Evolutionary conservation across 129 eudicot species (phyloP).

Genomic region (Helichrysum umbraculigerum): DNA sequence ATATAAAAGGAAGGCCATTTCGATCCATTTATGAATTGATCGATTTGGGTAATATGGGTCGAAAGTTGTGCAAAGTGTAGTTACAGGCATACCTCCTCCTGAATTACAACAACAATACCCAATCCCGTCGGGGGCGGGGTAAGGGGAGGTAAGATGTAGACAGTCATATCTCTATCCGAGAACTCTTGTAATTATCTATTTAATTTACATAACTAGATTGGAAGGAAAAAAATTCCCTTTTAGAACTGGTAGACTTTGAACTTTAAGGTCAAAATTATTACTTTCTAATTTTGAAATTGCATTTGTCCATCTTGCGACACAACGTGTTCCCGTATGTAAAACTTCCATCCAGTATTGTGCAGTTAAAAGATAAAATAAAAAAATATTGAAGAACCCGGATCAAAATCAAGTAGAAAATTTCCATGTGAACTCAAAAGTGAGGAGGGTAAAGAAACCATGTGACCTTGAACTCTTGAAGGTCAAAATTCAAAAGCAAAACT

Average conservation of each 20-base stretch:
- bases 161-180: too few relatives aligned
- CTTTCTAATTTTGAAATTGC: too few relatives aligned
- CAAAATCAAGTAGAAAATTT: neutral
- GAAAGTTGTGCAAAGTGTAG: neutral
- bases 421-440: neutral
- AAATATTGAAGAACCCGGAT: neutral
- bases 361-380: neutral
- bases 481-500: neutral
- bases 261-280: too few relatives aligned
- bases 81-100: neutral
- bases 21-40: neutral
- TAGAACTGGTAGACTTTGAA: too few relatives aligned
- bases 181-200: too few relatives aligned
- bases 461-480: neutral
- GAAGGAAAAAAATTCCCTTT: too few relatives aligned
- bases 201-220: too few relatives aligned
- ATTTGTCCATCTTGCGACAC: too few relatives aligned
- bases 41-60: neutral
- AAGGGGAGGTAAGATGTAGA: too few relatives aligned
- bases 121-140: too few relatives aligned
- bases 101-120: too few relatives aligned
- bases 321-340: neutral
- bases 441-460: neutral
- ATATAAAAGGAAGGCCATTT: neutral
- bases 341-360: neutral